Base-by-base conservation (phyloP, 345 rosid species). In the Citrus mangshanensis region DNA sequence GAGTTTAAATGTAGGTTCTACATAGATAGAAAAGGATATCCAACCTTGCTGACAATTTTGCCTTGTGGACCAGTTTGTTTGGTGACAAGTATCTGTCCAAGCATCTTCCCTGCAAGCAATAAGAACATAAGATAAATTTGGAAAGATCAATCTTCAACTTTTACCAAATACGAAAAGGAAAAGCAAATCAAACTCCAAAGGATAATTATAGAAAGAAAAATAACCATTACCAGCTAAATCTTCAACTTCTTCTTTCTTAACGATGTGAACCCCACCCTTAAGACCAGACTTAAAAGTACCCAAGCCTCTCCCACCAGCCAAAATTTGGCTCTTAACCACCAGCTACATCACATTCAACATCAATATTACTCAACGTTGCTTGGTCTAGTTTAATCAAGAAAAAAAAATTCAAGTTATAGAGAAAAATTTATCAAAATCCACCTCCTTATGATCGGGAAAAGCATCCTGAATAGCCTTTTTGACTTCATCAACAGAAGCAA, bases 221-320 rank as follows among this genome's bases (percentile, higher is more conserved):
- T 0, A 49, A 4, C 65, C 55, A 80, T 68, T 87, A 96, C 99
- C 98, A 76, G 97, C 98, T 51, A 87, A 84, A 37, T 94, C 95
- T 89, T 81, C 94, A 82, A 75, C 95, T 81, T 92, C 89, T 37
- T 91, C 97, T 73, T 85, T 83, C 77, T 85, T 90, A 74, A 97
- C 93, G 62, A 97, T 93, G 84, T 97, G 99, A 82, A 97, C 99
- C 68, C 99, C 98, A 75, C 99, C 96, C 83, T 93, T 86, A 78
- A 97, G 90, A 66, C 99, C 98, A 19, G 84, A 94, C 78, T 88
- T 92, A 81, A 97, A 97, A 22, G 93, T 93, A 69, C 98, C 99
- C 73, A 97, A 85, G 65, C 98, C 99, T 87, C 99, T 88, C 27
- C 99, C 99, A 78, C 98, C 99, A 63, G 99, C 99, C 90, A 97